Evolutionary conservation across 495 filamentous ascomycete species (phyloP), one percentile per base, ranked within the genome.

Genomic region (Podospora pseudopauciseta): DNA sequence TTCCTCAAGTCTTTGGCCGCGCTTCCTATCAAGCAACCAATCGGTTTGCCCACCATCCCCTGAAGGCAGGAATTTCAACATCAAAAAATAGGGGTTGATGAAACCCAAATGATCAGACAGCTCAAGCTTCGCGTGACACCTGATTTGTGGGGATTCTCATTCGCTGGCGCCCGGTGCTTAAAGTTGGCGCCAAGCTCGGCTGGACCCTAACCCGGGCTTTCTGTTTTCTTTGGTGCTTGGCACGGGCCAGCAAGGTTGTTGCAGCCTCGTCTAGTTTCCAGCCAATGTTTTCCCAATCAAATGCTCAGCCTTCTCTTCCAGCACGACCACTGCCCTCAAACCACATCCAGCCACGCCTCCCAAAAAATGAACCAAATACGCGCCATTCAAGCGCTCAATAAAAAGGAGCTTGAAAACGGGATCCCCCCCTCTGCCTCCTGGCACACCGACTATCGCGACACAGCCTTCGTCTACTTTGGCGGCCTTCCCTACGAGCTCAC

Each of bases 371-470:
- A 98, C 78, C 88, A 89, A 71, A 94, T 99, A 72, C 91, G 92
- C 72, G 88, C 92, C 70, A 92, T 97, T 70, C 91, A 96, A 79
- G 87, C 89, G 74, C 90, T 99, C 68, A 99, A 98, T 82, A 93
- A 96, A 84, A 89, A 90, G 68, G 95, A 99, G 80, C 90, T 98
- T 65, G 92, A 97, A 79, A 89, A 92, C 77, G 90, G 87, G 69
- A 81, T 94, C 64, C 80, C 91, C 18, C 88, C 92, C 44, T 86
- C 91, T 78, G 95, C 91, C 60, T 98, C 96, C 67, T 99, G 95
- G 95, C 95, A 99, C 78, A 88, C 90, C 74, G 95, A 99, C 81
- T 98, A 97, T 79, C 90, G 91, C 78, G 94, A 97, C 82, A 97
- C 96, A 15, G 95, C 95, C 69, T 99, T 94, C 79, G 84, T 99